These are phyloP conservation scores for Clonostachys byssicola DNA, from an alignment of 2,329 filamentous ascomycete genomes.

Conservation along the genomic window DNA sequence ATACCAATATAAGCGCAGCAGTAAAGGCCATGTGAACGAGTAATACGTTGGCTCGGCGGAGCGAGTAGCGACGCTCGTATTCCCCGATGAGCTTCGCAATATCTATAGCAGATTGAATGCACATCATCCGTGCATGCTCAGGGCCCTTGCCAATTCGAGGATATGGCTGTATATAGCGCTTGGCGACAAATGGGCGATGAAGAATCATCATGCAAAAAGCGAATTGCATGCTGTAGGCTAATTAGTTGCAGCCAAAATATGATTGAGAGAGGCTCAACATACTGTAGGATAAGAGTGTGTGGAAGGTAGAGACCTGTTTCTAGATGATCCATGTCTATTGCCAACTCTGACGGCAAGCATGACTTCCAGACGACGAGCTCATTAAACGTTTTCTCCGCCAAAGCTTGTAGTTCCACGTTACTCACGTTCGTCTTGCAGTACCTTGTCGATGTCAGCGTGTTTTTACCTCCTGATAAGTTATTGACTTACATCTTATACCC, in stretches of 20 bases:
- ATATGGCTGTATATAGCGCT: constrained; percentile 1
- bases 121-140: neutral
- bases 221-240: constrained; percentile 11
- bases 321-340: constrained; percentile 8
- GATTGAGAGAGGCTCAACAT: neutral
- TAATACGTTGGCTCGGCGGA: constrained; percentile 9
- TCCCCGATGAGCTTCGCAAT: constrained; percentile 7
- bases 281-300: neutral
- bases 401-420: constrained; percentile 5
- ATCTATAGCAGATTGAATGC: constrained; percentile 10
- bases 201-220: constrained; percentile 8
- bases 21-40: constrained; percentile 13
- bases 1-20: constrained; percentile 9
- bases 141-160: neutral
- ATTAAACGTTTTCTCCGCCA: neutral
- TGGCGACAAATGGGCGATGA: constrained; percentile 9
- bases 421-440: constrained; percentile 9
- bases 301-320: neutral
- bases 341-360: constrained; percentile 8
- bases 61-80: constrained; percentile 10
- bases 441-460: neutral
- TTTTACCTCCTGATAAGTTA: no score
- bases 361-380: neutral
- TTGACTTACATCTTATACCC: no score
- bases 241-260: neutral